A percentile compares a stretch with the other conserved stretches of the same genome.
These are phyloP conservation scores for Jasminum sambac DNA, from an alignment of 257 asterid genomes.

Conservation along the genomic window DNA sequence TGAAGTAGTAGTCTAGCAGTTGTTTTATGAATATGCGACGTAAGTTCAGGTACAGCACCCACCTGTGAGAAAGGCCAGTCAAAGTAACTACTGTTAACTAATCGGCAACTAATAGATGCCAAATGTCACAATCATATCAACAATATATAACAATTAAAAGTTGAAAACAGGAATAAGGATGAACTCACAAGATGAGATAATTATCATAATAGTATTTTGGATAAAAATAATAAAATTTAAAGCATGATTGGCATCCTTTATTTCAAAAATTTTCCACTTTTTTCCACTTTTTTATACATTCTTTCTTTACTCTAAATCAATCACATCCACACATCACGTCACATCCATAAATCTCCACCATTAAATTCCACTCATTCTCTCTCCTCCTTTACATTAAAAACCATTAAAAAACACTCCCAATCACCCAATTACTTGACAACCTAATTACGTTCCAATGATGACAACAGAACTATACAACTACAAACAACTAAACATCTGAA, in stretches of 20 bases:
- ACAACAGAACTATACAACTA: background rate
- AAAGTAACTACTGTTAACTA: constrained; percentile 19
- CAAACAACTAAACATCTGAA: background rate
- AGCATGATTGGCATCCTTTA: too few species aligned
- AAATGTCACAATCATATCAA: constrained; percentile 5
- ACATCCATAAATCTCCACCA: too few species aligned
- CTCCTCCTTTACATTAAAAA: too few species aligned
- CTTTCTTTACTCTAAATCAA: too few species aligned
- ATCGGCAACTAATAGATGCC: constrained; percentile 5
- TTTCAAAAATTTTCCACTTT: too few species aligned
- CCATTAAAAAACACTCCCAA: too few species aligned
- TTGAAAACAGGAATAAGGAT: background rate
- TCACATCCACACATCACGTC: too few species aligned
- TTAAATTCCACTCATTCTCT: too few species aligned
- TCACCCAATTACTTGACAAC: too few species aligned
- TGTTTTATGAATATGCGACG: constrained; percentile 75
- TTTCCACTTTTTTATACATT: too few species aligned
- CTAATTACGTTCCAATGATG: background rate
- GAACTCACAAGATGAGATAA: background rate
- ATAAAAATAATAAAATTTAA: background rate
- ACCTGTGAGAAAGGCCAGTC: constrained; percentile 58
- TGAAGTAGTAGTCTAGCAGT: constrained; percentile 88
- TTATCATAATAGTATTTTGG: background rate
- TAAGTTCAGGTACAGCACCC: constrained; percentile 95
- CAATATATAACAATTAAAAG: background rate